Conservation (phyloP, 208 protist species). For the Leishmania braziliensis region DNA sequence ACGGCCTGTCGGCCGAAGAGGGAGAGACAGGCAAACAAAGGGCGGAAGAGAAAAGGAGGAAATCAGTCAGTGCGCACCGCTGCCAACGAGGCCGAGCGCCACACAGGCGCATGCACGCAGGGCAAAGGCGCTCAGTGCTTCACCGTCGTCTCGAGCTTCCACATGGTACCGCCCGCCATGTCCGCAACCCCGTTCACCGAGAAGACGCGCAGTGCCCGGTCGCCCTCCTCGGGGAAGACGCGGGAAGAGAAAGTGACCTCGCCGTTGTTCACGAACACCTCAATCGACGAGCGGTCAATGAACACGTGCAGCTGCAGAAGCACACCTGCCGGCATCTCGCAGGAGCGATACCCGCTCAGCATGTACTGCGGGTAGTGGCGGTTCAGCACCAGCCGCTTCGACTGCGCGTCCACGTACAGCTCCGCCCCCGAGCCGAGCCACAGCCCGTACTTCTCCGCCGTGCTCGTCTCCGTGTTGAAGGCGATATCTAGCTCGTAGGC, state of each 20-base stretch:
- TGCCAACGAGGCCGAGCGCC: background rate
- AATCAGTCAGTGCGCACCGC: background rate
- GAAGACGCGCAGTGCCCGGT: constrained; percentile 43
- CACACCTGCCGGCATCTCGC: constrained; percentile 30
- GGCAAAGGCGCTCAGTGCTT: background rate
- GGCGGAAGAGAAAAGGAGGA: no score
- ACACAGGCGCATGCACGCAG: constrained; percentile 2
- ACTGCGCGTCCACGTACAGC: constrained; percentile 56
- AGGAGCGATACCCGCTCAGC: constrained; percentile 57
- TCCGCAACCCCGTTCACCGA: constrained; percentile 38
- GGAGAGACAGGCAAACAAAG: background rate
- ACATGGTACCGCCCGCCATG: constrained; percentile 39
- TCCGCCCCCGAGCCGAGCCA: constrained; percentile 55
- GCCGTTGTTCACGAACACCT: constrained; percentile 65
- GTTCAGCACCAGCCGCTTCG: constrained; percentile 47
- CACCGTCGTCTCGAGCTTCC: constrained; percentile 33
- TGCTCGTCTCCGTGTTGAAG: constrained; percentile 43
- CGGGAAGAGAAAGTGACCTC: constrained; percentile 42
- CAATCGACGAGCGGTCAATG: constrained; percentile 54
- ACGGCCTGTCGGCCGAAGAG: background rate
- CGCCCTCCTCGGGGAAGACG: constrained; percentile 45
- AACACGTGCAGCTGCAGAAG: constrained; percentile 53
- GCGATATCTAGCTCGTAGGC: constrained; percentile 46
- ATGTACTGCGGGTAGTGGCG: constrained; percentile 68
- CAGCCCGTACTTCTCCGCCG: constrained; percentile 58